phyloP scores from a whole-genome alignment of 352 stramenopile species.

The Phytophthora nicotianae region DNA sequence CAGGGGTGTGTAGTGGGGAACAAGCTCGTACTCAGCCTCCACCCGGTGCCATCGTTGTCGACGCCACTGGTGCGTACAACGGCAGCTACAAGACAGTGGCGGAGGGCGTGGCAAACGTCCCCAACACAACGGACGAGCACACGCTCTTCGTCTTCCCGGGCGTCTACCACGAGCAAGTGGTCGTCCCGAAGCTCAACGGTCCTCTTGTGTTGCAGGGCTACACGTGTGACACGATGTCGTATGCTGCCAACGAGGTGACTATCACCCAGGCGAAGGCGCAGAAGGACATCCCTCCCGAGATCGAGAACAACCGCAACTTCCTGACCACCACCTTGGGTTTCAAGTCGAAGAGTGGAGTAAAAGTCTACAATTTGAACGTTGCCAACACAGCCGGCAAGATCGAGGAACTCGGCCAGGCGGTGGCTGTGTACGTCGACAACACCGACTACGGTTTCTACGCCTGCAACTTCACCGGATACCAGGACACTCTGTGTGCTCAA shows the following conservation, averaged over 20 bases:
- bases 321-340: not conserved
- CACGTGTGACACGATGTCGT: constrained; percentile 3
- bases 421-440: constrained; percentile 15
- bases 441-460: constrained; percentile 16
- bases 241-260: constrained; percentile 8
- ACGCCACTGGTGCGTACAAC: constrained; percentile 8
- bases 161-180: constrained; percentile 8
- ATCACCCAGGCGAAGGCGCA: constrained; percentile 12
- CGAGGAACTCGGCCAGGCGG: constrained; percentile 10
- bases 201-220: constrained; percentile 6
- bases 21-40: constrained; percentile 4
- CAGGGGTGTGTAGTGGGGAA: not conserved
- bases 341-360: constrained; percentile 13
- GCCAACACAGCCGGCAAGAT: constrained; percentile 15
- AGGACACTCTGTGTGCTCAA: constrained; percentile 12
- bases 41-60: constrained; percentile 14
- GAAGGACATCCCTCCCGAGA: not conserved
- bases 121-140: constrained; percentile 12
- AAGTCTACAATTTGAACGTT: constrained; percentile 25
- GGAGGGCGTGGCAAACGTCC: constrained; percentile 9
- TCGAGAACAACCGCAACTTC: not conserved
- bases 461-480: constrained; percentile 17
- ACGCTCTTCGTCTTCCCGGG: constrained; percentile 16
- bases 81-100: constrained; percentile 17
- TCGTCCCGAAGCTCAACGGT: not conserved